Conservation (phyloP, 2,329 filamentous ascomycete genomes). For the Penicillium sp. region DNA sequence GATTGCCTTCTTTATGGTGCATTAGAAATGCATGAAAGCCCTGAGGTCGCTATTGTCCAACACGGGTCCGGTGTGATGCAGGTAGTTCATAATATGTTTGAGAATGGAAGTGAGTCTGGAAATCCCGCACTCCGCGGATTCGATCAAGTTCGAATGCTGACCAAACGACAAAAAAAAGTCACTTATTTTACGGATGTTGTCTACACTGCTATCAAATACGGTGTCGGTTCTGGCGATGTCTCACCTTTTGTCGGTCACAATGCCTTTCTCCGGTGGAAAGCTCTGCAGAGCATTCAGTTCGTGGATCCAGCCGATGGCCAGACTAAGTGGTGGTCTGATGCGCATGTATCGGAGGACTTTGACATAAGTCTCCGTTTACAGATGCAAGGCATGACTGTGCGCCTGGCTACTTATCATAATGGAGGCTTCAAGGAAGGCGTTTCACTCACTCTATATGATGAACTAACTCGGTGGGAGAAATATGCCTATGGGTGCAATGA, state of each 20-base stretch:
- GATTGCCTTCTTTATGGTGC: slow-evolving; percentile 66
- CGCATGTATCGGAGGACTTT: slow-evolving; percentile 71
- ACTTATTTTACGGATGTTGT: slow-evolving; percentile 76
- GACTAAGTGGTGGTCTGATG: slow-evolving; percentile 68
- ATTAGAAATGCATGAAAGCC: slow-evolving; percentile 64
- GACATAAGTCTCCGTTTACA: slow-evolving; percentile 69
- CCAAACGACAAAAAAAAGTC: slow-evolving; percentile 28
- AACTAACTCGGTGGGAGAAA: slow-evolving; percentile 79
- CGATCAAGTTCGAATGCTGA: not conserved
- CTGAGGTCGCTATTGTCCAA: slow-evolving; percentile 65
- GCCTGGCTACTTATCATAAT: slow-evolving; percentile 62
- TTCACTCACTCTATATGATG: slow-evolving; percentile 77
- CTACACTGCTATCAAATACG: slow-evolving; percentile 66
- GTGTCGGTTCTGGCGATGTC: slow-evolving; percentile 64
- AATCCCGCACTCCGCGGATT: no score
- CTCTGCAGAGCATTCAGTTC: slow-evolving; percentile 11
- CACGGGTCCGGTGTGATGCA: slow-evolving; percentile 73
- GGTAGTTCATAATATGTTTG: slow-evolving; percentile 65
- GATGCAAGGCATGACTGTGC: slow-evolving; percentile 60
- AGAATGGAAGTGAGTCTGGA: slow-evolving; percentile 51
- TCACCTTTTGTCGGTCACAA: slow-evolving; percentile 75
- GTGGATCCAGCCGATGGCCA: slow-evolving; percentile 47
- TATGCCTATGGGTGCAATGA: slow-evolving; percentile 74
- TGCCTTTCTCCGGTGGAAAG: slow-evolving; percentile 62
- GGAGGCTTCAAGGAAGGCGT: slow-evolving; percentile 74